These are phyloP conservation scores for Umbilicaria muhlenbergii DNA, from an alignment of 495 filamentous ascomycete genomes.

Conservation along the genomic window DNA sequence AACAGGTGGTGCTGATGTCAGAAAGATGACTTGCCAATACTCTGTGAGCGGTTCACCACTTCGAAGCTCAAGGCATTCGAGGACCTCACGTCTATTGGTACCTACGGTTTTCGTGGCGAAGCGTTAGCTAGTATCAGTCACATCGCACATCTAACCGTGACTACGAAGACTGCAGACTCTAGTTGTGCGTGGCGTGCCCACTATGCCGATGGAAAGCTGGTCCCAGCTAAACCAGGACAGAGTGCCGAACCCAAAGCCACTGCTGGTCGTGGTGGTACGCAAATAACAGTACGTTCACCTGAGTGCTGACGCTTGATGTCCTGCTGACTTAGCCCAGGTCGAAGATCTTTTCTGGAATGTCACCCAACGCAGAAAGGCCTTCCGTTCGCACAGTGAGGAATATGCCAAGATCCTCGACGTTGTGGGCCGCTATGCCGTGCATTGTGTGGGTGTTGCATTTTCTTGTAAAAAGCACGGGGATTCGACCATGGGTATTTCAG, in stretches of 20 bases:
- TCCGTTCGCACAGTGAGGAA: constrained; percentile 84
- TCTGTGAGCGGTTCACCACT: constrained; percentile 94
- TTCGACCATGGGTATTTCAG: constrained; percentile 62
- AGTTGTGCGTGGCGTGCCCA: constrained; percentile 79
- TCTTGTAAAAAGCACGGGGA: constrained; percentile 96
- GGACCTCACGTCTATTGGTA: constrained; percentile 78
- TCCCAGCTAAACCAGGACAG: constrained; percentile 83
- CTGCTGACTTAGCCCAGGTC: constrained; percentile 32
- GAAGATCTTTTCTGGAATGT: constrained; percentile 98
- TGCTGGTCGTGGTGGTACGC: constrained; percentile 86
- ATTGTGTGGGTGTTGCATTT: constrained; percentile 81
- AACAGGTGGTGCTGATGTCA: constrained; percentile 15
- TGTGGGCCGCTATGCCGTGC: constrained; percentile 88
- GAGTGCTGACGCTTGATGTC: not conserved
- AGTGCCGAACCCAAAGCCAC: constrained; percentile 73
- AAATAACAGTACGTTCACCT: constrained; percentile 56
- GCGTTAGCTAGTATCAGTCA: constrained; percentile 97
- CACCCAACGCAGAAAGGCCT: constrained; percentile 74
- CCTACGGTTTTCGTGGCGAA: constrained; percentile 96
- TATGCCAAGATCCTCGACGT: constrained; percentile 97
- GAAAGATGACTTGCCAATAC: constrained; percentile 82
- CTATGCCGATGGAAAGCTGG: constrained; percentile 72
- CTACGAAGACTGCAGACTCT: constrained; percentile 82
- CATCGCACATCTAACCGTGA: constrained; percentile 89
- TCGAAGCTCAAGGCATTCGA: constrained; percentile 94